Percentiles rank a stretch among this genome's conserved stretches.
phyloP scores from a whole-genome alignment of 306 rosid species.

The Acmispon strigosus region DNA sequence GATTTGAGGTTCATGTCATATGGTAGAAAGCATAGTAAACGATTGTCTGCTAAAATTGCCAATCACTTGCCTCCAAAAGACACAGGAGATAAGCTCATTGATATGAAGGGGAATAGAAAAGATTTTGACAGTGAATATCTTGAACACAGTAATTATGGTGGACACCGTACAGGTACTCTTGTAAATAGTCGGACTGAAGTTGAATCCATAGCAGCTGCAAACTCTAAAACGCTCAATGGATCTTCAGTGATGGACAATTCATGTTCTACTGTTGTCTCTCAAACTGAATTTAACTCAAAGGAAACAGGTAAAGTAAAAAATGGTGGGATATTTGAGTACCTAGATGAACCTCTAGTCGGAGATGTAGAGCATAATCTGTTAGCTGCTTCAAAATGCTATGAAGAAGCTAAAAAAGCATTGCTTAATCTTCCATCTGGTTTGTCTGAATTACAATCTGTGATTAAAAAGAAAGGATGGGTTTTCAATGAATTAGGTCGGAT shows the following conservation, averaged over 20 bases:
- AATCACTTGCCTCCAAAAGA: conserved; percentile 39
- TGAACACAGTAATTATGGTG: conserved; percentile 24
- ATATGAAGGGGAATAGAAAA: conserved; percentile 26
- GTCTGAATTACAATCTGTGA: conserved; percentile 59
- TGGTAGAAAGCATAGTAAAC: conserved; percentile 60
- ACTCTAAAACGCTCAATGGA: conserved; percentile 28
- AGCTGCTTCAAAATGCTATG: conserved; percentile 68
- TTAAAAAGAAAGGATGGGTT: conserved; percentile 90
- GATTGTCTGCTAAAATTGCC: conserved; percentile 33
- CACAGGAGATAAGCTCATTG: conserved; percentile 29
- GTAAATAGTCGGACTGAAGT: conserved; percentile 12
- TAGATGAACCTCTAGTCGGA: conserved; percentile 52
- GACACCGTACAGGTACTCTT: conserved; percentile 14
- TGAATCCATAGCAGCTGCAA: conserved; percentile 28
- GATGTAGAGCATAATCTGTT: conserved; percentile 59
- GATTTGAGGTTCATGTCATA: conserved; percentile 28
- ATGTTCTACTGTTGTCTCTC: conserved; percentile 31
- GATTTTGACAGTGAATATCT: conserved; percentile 27
- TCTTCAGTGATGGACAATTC: conserved; percentile 19
- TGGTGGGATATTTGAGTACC: conserved; percentile 91
- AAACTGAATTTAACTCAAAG: conserved; percentile 29
- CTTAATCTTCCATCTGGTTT: conserved; percentile 58
- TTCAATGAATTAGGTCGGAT: conserved; percentile 86
- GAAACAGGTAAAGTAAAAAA: conserved; percentile 45
- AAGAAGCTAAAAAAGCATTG: conserved; percentile 71